Base-by-base conservation (phyloP, 2,329 filamentous ascomycete species). In the Fusarium beomiforme region DNA sequence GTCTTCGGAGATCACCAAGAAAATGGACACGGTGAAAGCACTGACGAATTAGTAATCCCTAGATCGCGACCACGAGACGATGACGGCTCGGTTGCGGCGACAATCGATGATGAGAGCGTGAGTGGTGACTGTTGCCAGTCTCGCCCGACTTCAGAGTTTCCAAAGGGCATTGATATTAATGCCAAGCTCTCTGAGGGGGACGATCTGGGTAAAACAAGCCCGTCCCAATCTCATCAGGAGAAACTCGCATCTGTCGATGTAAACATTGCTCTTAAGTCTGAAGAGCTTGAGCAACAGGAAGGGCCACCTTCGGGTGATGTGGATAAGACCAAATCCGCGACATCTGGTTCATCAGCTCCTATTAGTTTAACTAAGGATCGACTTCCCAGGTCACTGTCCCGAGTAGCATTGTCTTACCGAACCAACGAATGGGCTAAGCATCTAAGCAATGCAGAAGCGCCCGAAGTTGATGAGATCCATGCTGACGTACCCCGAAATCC, bases 401-500 rank as follows among this genome's bases (percentile, higher is more conserved):
- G 89, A 67, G 88, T 97, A 12, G 92, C 94, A 3, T 84, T 93
- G 78, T 93, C 92, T 0, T 97, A 96, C 78, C 89, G 95, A 62
- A 98, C 94, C 3, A 97, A 97, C 71, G 95, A 98, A 81, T 98
- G 95, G 95, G 94, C 94, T 0, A 98, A 97, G 79, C 94, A 97
- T 79, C 85, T 97, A 14, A 90, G 90, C 69, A 84, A 88, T 43
- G 94, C 95, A 10, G 95, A 98, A 19, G 83, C 84, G 8, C 94
- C 94, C 2, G 87, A 90, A 50, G 80, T 87, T 1, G 91, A 93
- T 11, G 87, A 89, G 4, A 79, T 92, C 16, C 84, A 87, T 26
- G 77, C 89, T 7, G 77, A 86, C 69, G 79, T 85, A 73, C 53
- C 62, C 10, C 56, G 46, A 36, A 53, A 34, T 23, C 46, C 53